These are phyloP conservation scores for Penicillium soppii DNA, from an alignment of 495 filamentous ascomycete species.

Conservation along the genomic window DNA sequence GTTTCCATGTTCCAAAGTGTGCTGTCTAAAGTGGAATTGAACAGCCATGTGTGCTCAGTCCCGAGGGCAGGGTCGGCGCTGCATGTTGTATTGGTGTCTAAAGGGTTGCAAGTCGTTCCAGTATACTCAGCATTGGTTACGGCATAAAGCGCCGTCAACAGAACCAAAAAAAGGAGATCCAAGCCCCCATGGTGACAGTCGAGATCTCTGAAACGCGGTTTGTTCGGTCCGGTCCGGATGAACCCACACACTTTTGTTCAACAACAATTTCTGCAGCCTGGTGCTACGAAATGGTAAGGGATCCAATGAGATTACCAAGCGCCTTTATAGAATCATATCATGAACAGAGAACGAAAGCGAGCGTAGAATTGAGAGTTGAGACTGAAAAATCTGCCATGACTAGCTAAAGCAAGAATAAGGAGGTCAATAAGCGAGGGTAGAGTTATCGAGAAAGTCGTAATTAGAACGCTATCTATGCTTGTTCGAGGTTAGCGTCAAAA, in stretches of 20 bases:
- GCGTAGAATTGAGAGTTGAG: neutral
- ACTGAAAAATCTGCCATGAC: neutral
- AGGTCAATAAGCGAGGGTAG: constrained; percentile 7
- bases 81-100: constrained; percentile 55
- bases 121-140: neutral
- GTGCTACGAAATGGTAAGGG: neutral
- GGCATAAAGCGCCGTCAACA: neutral
- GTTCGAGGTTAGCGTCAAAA: neutral
- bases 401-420: neutral
- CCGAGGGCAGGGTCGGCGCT: constrained; percentile 74
- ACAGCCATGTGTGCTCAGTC: constrained; percentile 67
- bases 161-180: neutral
- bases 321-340: neutral
- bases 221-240: neutral
- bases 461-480: constrained; percentile 4
- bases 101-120: constrained; percentile 58
- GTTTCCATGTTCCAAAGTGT: constrained; percentile 58
- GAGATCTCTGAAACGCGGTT: neutral
- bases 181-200: neutral
- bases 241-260: neutral
- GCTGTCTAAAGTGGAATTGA: constrained; percentile 70
- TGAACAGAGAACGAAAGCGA: too few species aligned
- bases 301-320: neutral
- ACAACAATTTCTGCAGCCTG: neutral
- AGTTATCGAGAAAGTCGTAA: neutral